Conservation (phyloP, 495 filamentous ascomycete species). For the Xylaria bambusicola region DNA sequence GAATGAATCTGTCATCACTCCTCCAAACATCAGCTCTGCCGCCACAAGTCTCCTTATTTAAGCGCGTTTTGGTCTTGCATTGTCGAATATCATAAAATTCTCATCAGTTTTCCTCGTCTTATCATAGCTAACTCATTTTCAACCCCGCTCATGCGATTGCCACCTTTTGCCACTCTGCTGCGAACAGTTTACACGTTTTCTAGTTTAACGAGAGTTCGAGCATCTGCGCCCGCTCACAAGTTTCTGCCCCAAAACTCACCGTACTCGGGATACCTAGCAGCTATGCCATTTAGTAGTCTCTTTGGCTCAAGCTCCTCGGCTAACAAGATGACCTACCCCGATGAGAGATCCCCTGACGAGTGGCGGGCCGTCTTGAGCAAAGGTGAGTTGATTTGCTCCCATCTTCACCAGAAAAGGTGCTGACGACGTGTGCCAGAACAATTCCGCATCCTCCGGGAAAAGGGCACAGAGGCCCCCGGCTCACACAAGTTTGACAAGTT, state of each 20-base stretch:
- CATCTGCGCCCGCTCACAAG: constrained; percentile 28
- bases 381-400: constrained; percentile 52
- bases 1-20: constrained; percentile 14
- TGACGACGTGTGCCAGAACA: constrained; percentile 62
- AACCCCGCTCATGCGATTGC: constrained; percentile 55
- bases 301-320: constrained; percentile 62
- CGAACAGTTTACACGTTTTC: constrained; percentile 50
- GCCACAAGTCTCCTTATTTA: constrained; percentile 7
- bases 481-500: constrained; percentile 88
- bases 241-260: constrained; percentile 15
- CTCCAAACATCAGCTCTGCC: background rate
- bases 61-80: background rate
- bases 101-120: background rate
- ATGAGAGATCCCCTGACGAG: constrained; percentile 76
- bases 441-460: constrained; percentile 87
- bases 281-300: constrained; percentile 72
- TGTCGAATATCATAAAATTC: background rate
- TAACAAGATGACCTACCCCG: constrained; percentile 73
- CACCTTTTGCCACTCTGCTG: constrained; percentile 50
- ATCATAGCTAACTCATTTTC: background rate
- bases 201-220: constrained; percentile 35
- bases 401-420: background rate
- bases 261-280: constrained; percentile 37
- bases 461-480: constrained; percentile 82
- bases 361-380: constrained; percentile 83